A percentile compares a stretch with the other conserved stretches of the same genome.
Evolutionary conservation across 2,329 filamentous ascomycete genomes (phyloP).

Genomic region (Uncinocarpus reesii): DNA sequence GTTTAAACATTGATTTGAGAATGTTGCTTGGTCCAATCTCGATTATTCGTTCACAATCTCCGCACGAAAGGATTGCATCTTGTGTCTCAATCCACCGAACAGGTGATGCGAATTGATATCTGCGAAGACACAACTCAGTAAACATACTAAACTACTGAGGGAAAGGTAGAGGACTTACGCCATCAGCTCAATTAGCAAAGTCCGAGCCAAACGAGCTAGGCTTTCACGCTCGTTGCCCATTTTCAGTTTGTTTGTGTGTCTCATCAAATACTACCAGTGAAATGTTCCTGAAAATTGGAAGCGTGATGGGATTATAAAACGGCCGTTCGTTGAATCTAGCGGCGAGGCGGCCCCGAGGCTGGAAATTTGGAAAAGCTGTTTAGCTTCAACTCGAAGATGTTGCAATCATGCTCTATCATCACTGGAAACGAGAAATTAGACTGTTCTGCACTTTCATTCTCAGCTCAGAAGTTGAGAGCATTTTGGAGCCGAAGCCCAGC

Average conservation of each 20-base stretch:
- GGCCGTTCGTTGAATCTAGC: too few relatives aligned
- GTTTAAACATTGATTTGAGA: conserved; percentile 32
- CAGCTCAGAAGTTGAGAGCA: not conserved
- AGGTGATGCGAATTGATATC: not conserved
- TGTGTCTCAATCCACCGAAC: conserved; percentile 18
- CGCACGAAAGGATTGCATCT: conserved; percentile 24
- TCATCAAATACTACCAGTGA: not conserved
- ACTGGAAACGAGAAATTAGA: too few relatives aligned
- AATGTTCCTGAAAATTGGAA: not conserved
- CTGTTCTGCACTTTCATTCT: too few relatives aligned
- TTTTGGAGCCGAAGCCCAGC: too few relatives aligned
- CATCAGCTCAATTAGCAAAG: conserved; percentile 7
- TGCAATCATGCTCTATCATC: too few relatives aligned
- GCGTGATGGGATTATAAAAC: too few relatives aligned
- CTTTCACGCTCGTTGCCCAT: not conserved
- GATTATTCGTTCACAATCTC: conserved; percentile 26
- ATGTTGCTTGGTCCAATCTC: conserved; percentile 34
- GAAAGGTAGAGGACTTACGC: not conserved
- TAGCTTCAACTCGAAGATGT: too few relatives aligned
- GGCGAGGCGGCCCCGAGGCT: too few relatives aligned
- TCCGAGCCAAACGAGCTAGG: not conserved
- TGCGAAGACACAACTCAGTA: not conserved
- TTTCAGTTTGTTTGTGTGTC: not conserved
- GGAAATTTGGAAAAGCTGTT: too few relatives aligned
- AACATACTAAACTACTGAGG: too few relatives aligned